Conservation (phyloP, 2,329 filamentous ascomycete genomes). For the Didymellaceae sp. region DNA sequence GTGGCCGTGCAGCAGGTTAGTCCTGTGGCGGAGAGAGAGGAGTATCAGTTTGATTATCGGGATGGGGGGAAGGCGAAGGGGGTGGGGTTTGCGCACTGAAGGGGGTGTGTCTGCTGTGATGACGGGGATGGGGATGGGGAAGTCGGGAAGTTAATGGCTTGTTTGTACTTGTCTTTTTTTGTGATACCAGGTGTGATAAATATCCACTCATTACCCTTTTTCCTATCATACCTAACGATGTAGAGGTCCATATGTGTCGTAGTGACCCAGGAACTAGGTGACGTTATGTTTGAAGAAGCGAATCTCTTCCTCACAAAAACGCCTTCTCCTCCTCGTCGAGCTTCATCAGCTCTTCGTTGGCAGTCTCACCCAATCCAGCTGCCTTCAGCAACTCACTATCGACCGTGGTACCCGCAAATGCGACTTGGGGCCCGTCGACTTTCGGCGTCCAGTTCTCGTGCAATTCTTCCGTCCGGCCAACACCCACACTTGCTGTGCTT, state of each 20-base stretch:
- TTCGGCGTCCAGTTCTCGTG: conserved; percentile 28
- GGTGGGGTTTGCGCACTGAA: conserved; percentile 19
- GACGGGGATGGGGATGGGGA: too few species aligned
- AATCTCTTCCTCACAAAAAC: neutral
- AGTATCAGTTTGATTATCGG: conserved; percentile 25
- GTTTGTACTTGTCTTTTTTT: neutral
- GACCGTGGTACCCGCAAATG: conserved; percentile 41
- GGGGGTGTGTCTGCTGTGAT: too few species aligned
- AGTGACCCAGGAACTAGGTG: too few species aligned
- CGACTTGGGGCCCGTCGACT: conserved; percentile 29
- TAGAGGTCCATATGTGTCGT: too few species aligned
- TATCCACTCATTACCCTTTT: conserved; percentile 14
- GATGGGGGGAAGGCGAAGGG: conserved; percentile 31
- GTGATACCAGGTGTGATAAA: conserved; percentile 19
- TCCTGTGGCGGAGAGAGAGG: conserved; percentile 30
- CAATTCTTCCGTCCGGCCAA: conserved; percentile 23
- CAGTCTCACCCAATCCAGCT: conserved; percentile 35
- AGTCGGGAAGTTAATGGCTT: too few species aligned
- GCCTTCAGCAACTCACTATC: conserved; percentile 40
- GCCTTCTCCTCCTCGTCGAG: conserved; percentile 12
- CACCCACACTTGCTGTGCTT: conserved; percentile 21
- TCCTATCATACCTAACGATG: neutral
- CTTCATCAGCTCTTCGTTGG: conserved; percentile 25
- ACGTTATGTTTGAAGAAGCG: too few species aligned
- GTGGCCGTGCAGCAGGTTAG: conserved; percentile 24